Evolutionary conservation across 768 basidiomycete species (phyloP), one percentile per base, ranked within the genome.

Genomic region (Agaricus subrufescens): DNA sequence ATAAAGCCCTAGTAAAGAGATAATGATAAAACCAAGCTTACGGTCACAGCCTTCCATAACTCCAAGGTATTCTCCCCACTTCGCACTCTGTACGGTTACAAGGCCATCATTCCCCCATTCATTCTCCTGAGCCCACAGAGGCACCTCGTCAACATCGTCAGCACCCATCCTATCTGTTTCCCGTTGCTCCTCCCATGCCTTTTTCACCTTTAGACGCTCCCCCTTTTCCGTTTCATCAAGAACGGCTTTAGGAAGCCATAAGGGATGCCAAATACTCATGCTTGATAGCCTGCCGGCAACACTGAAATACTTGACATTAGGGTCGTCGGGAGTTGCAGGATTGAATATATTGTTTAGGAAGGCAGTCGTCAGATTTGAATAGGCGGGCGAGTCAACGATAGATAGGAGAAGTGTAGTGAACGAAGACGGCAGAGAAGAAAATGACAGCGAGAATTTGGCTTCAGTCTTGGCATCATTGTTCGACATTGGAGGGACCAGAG

Each of bases 11-110:
- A 2, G 44, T 11, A 7, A 44, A 52, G 12, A 39, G n/a, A 19
- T 8, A 34, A 49, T 3, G 47, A 25, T 39, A 42, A 30, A 30
- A 34, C 43, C 34, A 43, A 26, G 68, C 78, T 62, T 59, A 81
- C 78, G 97, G 74, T 99, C 94, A 62, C 86, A 89, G 1, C 86
- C 88, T 60, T 96, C 89, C 64, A 98, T 75, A 15, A 83, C 83
- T 3, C 97, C 97, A 31, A 99, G 73, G 68, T 94, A 98, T 65
- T 97, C 91, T 15, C 97, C 97, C 95, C 96, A 98, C 61, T 86
- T 85, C 4, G 97, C 93, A 63, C 89, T 91, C 61, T 90, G 85
- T n/a, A 99, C 78, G 14, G 88, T 88, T 14, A 98, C 95, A 37
- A 98, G 77, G 0, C 93, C 94, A 63, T 98, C 95, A 66, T 97